phyloP scores from a whole-genome alignment of 441 rosid species.

The Theobroma grandiflorum region DNA sequence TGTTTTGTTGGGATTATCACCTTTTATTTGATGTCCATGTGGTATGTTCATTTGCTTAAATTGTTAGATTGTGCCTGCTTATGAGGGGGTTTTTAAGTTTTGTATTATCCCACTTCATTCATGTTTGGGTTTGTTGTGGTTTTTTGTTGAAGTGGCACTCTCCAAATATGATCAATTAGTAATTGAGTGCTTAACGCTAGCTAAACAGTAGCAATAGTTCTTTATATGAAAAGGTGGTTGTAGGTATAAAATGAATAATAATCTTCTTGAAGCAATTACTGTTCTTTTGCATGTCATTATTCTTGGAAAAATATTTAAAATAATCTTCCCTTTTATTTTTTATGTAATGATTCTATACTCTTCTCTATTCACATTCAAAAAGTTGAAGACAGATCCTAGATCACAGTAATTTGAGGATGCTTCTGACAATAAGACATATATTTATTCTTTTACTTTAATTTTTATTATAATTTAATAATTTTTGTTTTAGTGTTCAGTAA shows the following conservation, averaged over 20 bases:
- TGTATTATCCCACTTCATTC: background rate
- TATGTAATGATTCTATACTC: background rate
- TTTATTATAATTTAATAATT: background rate
- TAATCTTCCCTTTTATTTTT: background rate
- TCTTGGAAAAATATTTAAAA: background rate
- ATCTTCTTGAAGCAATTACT: constrained; percentile 18
- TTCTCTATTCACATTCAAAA: background rate
- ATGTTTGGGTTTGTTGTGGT: background rate
- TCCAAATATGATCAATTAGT: background rate
- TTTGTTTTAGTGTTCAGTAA: background rate
- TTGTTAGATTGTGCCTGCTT: background rate
- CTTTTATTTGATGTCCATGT: background rate
- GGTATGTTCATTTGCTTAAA: background rate
- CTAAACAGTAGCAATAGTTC: background rate
- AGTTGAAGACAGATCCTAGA: background rate
- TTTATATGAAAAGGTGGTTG: background rate
- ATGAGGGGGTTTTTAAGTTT: background rate
- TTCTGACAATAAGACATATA: background rate
- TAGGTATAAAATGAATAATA: background rate
- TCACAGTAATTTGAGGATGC: background rate
- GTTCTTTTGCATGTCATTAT: background rate
- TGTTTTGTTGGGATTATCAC: background rate
- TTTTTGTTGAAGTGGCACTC: background rate
- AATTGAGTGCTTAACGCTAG: background rate
- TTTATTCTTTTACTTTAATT: background rate